Base-by-base conservation (phyloP, 176 grass and related monocot species). In the Ensete glaucum region DNA sequence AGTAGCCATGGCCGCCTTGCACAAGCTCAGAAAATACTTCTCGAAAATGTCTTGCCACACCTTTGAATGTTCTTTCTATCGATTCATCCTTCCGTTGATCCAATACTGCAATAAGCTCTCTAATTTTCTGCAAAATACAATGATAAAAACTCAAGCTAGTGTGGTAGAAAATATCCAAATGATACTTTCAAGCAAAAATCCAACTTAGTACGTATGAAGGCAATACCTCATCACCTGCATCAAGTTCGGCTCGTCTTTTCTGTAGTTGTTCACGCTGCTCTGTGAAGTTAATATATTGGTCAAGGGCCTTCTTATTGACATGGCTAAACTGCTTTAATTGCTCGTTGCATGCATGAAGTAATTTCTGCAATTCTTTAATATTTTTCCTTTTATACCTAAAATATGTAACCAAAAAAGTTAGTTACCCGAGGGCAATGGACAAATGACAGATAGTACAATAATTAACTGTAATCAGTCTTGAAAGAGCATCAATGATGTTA, bases 21-120 rank as follows among this genome's bases (percentile, higher is more conserved):
- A 99, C 95, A 51, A 99, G 83, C 74, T 99, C 95, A 78, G 84
- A 55, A 60, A 99, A 99, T 65, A 99, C 95, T 85, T 99, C 90
- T 16, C 90, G 78, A 78, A 99, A 99, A 80, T 99, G 90, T 72
- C 76, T 94, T 77, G 95, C 86, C 53, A 99, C 95, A 77, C 95
- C 95, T 88, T 99, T 99, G 81, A 99, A 99, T 79, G 95, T 99
- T 17, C 95, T 91, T 71, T 99, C 95, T 73, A 99, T 99, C 52
- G 95, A 99, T 77, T 99, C 95, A 82, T 99, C 95, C 81, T 99
- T 99, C 78, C 95, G 88, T 87, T 91, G 95, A 79, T 99, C 95
- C 82, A 99, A 82, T 64, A 91, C 95, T 52, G 86, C 78, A 87
- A 99, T 94, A 56, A 99, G 74, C 75, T 94, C 90, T 73, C 79